phyloP scores from a whole-genome alignment of 208 protist species.

The Spongospora subterranea region DNA sequence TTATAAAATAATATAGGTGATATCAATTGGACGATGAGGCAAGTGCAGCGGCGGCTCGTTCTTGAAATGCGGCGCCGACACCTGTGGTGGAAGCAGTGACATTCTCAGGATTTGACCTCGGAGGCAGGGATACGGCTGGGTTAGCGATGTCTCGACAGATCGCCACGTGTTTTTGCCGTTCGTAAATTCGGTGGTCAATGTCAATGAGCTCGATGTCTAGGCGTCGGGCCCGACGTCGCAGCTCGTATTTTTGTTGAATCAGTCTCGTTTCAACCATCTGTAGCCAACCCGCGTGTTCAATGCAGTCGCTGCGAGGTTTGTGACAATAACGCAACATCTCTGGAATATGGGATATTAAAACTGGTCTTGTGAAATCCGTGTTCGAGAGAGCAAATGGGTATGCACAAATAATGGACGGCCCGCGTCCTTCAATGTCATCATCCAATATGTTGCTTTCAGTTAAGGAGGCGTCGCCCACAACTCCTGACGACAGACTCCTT shows the following conservation, averaged over 20 bases:
- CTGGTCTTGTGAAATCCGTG: background rate
- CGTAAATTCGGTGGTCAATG: background rate
- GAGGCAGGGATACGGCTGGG: background rate
- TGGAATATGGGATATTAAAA: background rate
- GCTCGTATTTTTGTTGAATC: background rate
- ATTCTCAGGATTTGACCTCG: too few relatives aligned
- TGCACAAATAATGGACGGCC: background rate
- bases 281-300: background rate
- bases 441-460: background rate
- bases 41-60: background rate
- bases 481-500: background rate
- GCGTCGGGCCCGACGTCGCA: background rate
- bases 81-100: background rate
- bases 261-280: background rate
- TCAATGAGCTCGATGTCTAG: slow-evolving; percentile 13
- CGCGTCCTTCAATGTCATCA: background rate
- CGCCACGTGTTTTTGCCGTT: slow-evolving; percentile 5
- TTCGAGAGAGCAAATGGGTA: slow-evolving; percentile 5
- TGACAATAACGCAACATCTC: background rate
- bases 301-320: background rate
- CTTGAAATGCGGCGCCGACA: background rate
- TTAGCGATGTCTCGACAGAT: slow-evolving; percentile 18
- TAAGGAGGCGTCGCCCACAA: background rate
- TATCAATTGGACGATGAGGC: background rate
- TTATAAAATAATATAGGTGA: background rate